Percentiles rank a stretch among this genome's conserved stretches.
phyloP scores from a whole-genome alignment of 306 rosid species.

The Glycine soja region DNA sequence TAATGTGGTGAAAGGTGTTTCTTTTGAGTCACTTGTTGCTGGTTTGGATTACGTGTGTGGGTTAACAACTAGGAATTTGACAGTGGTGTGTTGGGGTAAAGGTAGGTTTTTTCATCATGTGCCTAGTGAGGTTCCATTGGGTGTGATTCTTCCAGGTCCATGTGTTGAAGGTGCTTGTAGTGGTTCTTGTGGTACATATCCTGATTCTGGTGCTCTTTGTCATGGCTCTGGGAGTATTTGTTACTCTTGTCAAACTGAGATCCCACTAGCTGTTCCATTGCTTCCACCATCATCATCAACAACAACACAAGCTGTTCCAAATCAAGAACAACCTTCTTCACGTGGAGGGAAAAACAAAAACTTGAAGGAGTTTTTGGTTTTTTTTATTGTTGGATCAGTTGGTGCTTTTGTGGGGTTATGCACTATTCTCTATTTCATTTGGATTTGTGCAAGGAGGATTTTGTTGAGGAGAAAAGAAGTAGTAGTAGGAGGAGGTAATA shows the following conservation, averaged over 20 bases:
- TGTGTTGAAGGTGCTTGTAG: constrained; percentile 49
- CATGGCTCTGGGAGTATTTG: constrained; percentile 54
- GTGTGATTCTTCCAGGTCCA: constrained; percentile 57
- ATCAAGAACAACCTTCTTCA: no score
- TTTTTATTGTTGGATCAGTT: constrained; percentile 52
- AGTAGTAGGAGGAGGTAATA: neutral
- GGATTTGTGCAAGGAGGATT: constrained; percentile 42
- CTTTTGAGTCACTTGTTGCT: constrained; percentile 59
- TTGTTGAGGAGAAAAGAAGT: constrained; percentile 20
- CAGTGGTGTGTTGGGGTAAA: constrained; percentile 55
- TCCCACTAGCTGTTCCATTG: constrained; percentile 51
- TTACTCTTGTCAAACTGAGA: constrained; percentile 43
- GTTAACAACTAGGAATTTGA: constrained; percentile 49
- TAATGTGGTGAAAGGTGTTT: constrained; percentile 45
- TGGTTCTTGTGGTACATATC: constrained; percentile 52
- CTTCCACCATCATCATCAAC: constrained; percentile 25
- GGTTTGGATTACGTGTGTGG: constrained; percentile 66
- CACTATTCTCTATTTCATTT: constrained; percentile 45
- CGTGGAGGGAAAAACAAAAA: neutral
- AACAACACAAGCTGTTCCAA: neutral
- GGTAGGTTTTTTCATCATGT: neutral
- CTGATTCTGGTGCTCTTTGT: constrained; percentile 55
- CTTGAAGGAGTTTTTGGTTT: constrained; percentile 13
- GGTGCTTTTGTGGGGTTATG: constrained; percentile 54
- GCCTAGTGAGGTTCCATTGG: constrained; percentile 40